Evolutionary conservation across 2,329 filamentous ascomycete genomes (phyloP).

Genomic region (Colletotrichum brevisporum): DNA sequence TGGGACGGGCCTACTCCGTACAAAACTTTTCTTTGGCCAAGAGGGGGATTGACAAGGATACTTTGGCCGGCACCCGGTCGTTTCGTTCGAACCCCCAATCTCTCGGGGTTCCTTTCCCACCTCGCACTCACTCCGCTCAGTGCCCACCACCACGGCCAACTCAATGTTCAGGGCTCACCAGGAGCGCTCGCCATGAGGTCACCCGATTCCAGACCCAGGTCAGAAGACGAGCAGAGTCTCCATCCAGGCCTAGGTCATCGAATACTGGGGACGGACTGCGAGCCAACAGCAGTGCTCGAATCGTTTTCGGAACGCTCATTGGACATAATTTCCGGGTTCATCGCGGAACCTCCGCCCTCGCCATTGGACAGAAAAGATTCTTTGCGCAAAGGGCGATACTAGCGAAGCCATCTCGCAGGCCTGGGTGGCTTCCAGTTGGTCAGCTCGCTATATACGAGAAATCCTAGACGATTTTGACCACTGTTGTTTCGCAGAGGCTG

Average conservation of each 20-base stretch:
- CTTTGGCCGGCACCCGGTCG: constrained; percentile 19
- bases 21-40: constrained; percentile 7
- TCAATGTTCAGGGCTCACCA: neutral
- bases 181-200: constrained; percentile 9
- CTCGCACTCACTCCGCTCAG: neutral
- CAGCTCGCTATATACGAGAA: constrained; percentile 45
- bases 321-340: constrained; percentile 53
- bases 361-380: constrained; percentile 58
- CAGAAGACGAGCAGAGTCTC: constrained; percentile 23
- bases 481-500: constrained; percentile 3
- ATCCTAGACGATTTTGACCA: constrained; percentile 41
- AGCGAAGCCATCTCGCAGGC: constrained; percentile 54
- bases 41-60: constrained; percentile 16
- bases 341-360: constrained; percentile 46
- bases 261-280: constrained; percentile 7
- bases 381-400: constrained; percentile 50
- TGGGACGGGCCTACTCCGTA: constrained; percentile 18
- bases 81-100: constrained; percentile 8
- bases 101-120: constrained; percentile 9
- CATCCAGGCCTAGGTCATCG: constrained; percentile 3
- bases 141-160: constrained; percentile 7
- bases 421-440: constrained; percentile 62
- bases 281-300: constrained; percentile 50
- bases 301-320: constrained; percentile 48
- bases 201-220: constrained; percentile 8